Base-by-base conservation (phyloP, 2,329 filamentous ascomycete genomes). In the Fusarium napiforme region DNA sequence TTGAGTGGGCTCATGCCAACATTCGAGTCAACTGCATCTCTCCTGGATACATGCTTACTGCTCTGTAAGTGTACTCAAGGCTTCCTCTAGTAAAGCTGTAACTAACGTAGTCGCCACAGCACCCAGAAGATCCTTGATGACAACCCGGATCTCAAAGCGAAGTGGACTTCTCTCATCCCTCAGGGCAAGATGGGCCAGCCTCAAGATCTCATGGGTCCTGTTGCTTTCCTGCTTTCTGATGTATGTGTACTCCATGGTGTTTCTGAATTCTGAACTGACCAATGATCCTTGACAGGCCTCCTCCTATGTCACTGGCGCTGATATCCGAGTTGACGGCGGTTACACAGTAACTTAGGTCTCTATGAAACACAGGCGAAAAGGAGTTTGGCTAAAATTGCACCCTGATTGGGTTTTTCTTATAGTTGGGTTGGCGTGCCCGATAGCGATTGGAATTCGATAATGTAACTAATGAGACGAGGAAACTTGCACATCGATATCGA, bases 21-120 rank as follows among this genome's bases (percentile, higher is more conserved):
- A 97, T 98, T 79, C 90, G 96, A 40, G 96, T 98, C 75, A 98
- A 98, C 85, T 96, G 93, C 83, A 96, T 98, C 81, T 95, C 92
- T 36, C 96, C 96, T 0, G 96, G 96, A 49, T 98, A 98, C 84
- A 98, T 98, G 96, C 86, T 97, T 75, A 98, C 96, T 21, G 93
- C 95, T 66, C 85, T 98, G 93, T 96, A 87, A 89, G 93, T 85
- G 43, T 50, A 55, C 45, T 49, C 21, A 26, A 34, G 10, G 2
- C 10, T 11, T 23, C 28, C 5, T n/a, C 18, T 43, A 9, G 18
- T 19, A 36, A 32, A 34, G 21, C 18, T 16, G 36, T 36, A 23
- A 26, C 47, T 67, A 19, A 75, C 60, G 64, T 45, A 26, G 42
- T 60, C 26, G 23, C 21, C 42, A 72, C 40, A 97, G 93, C 60